Evolutionary conservation across 805 yeast genomes (phyloP).

Genomic region (Starmerella bacillaris): DNA sequence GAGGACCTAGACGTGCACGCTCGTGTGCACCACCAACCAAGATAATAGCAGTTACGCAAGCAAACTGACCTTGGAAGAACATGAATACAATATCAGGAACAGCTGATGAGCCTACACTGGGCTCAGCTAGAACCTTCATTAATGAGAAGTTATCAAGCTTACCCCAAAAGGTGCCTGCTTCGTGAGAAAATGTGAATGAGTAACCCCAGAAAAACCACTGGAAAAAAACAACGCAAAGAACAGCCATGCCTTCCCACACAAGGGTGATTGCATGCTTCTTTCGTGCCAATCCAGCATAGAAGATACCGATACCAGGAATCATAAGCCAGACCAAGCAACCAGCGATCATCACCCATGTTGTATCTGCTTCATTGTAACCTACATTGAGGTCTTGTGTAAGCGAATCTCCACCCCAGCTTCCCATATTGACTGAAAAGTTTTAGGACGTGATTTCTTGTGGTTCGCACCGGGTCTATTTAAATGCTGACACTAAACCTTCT

Average conservation of each 20-base stretch:
- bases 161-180: conserved; percentile 57
- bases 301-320: conserved; percentile 89
- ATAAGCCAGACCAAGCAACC: conserved; percentile 79
- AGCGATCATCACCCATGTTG: conserved; percentile 72
- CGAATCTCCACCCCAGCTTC: conserved; percentile 58
- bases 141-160: conserved; percentile 64
- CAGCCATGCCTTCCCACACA: conserved; percentile 87
- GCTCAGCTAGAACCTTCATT: conserved; percentile 66
- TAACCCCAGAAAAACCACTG: conserved; percentile 99
- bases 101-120: conserved; percentile 35
- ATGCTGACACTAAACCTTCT: too few relatives aligned
- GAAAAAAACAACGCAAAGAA: conserved; percentile 62
- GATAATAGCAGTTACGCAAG: conserved; percentile 77
- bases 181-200: conserved; percentile 66
- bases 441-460: too few relatives aligned
- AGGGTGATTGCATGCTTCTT: conserved; percentile 90
- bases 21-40: conserved; percentile 98
- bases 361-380: conserved; percentile 44
- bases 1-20: conserved; percentile 87
- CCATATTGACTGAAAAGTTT: too few relatives aligned
- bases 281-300: conserved; percentile 85
- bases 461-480: too few relatives aligned
- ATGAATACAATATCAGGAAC: conserved; percentile 86
- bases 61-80: conserved; percentile 93
- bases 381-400: conserved; percentile 52